These are phyloP conservation scores for Alternaria longipes DNA, from an alignment of 2,329 filamentous ascomycete species.

Conservation along the genomic window DNA sequence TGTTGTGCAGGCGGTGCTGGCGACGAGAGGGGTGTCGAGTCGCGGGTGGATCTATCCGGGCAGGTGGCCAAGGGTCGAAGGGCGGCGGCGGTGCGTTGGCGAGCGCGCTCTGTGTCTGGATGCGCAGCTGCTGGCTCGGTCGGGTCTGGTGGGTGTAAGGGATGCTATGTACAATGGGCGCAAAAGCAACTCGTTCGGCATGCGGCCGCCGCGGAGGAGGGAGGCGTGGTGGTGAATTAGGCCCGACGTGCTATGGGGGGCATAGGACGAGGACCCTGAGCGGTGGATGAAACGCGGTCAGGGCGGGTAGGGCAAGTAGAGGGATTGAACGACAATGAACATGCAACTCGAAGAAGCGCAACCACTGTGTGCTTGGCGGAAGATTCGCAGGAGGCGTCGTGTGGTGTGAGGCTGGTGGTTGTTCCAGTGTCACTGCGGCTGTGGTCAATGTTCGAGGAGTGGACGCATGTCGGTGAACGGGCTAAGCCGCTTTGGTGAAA, in stretches of 20 bases:
- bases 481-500: constrained; percentile 18
- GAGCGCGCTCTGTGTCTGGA: constrained; percentile 21
- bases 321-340: constrained; percentile 6
- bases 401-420: constrained; percentile 10
- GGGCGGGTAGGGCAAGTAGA: constrained; percentile 29
- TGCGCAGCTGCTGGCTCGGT: constrained; percentile 21
- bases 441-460: constrained; percentile 17
- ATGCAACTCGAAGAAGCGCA: constrained; percentile 15
- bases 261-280: constrained; percentile 32
- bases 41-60: constrained; percentile 5
- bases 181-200: constrained; percentile 17
- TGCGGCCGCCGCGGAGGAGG: constrained; percentile 21
- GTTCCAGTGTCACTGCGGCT: constrained; percentile 20
- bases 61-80: constrained; percentile 4
- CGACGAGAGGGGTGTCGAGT: constrained; percentile 5
- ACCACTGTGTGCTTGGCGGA: constrained; percentile 4
- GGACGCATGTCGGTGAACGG: constrained; percentile 10
- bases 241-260: constrained; percentile 20
- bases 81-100: constrained; percentile 20
- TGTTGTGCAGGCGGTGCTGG: not conserved
- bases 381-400: constrained; percentile 6
- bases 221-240: constrained; percentile 16
- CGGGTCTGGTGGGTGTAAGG: constrained; percentile 15
- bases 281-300: constrained; percentile 40
- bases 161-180: constrained; percentile 22